These are phyloP conservation scores for Auricularia sp. DNA, from an alignment of 768 basidiomycete genomes.

Conservation along the genomic window DNA sequence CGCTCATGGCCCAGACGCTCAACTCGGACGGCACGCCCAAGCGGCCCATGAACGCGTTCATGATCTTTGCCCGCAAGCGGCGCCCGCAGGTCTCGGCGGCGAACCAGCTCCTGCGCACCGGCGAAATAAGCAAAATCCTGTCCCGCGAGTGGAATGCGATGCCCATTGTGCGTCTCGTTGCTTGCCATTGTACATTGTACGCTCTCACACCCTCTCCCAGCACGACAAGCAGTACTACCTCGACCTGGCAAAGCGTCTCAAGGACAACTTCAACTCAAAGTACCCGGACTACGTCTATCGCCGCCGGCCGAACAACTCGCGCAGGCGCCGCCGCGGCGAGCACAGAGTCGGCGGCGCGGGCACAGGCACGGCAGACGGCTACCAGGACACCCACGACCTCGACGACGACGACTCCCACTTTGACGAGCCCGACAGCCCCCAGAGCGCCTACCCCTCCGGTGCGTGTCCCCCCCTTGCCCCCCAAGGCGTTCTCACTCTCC, in stretches of 20 bases:
- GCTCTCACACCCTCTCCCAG: slow-evolving; percentile 27
- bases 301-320: slow-evolving; percentile 78
- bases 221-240: slow-evolving; percentile 80
- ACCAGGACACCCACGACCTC: slow-evolving; percentile 4
- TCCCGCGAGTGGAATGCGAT: slow-evolving; percentile 81
- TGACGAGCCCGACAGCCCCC: not conserved
- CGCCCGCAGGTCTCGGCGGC: slow-evolving; percentile 79
- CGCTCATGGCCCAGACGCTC: slow-evolving; percentile 67
- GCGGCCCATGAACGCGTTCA: slow-evolving; percentile 89
- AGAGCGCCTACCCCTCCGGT: not conserved
- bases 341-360: slow-evolving; percentile 20
- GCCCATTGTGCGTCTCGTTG: slow-evolving; percentile 46
- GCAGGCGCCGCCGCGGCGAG: slow-evolving; percentile 36
- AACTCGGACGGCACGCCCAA: slow-evolving; percentile 84
- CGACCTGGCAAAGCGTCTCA: slow-evolving; percentile 75
- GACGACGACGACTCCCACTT: slow-evolving; percentile 4
- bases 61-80: slow-evolving; percentile 80
- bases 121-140: slow-evolving; percentile 81
- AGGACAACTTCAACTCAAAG: slow-evolving; percentile 75
- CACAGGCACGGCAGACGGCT: slow-evolving; percentile 1
- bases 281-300: slow-evolving; percentile 89
- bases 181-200: not conserved
- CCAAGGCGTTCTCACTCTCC: too few relatives aligned
- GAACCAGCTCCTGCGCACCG: slow-evolving; percentile 82
- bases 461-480: too few relatives aligned